Conservation (phyloP, 306 rosid species). For the Acacia acuminata region DNA sequence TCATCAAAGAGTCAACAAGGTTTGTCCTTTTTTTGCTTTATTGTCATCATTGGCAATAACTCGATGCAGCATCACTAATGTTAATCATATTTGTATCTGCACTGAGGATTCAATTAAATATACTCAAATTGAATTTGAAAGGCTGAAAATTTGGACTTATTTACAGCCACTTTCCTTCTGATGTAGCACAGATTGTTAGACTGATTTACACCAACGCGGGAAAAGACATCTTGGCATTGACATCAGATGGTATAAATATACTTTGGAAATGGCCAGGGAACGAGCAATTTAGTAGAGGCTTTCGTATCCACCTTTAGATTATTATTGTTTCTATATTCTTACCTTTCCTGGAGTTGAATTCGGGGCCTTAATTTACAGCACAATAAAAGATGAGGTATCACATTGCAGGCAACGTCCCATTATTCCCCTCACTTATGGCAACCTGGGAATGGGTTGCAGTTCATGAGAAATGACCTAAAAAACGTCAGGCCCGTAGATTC, state of each 20-base stretch:
- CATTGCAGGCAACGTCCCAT: constrained; percentile 37
- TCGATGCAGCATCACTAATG: background rate
- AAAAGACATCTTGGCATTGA: constrained; percentile 40
- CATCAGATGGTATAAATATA: constrained; percentile 34
- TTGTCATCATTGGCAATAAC: background rate
- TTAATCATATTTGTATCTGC: background rate
- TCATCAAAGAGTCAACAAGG: constrained; percentile 12
- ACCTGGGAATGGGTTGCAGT: constrained; percentile 24
- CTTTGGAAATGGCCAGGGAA: constrained; percentile 51
- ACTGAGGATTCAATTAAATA: background rate
- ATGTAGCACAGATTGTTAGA: constrained; percentile 38
- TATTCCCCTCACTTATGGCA: constrained; percentile 37
- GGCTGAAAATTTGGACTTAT: background rate
- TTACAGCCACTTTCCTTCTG: background rate
- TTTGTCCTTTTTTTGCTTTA: constrained; percentile 21
- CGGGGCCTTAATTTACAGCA: constrained; percentile 5
- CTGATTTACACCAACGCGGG: constrained; percentile 43
- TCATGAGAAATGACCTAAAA: constrained; percentile 39
- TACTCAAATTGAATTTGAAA: background rate
- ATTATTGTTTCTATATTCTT: background rate
- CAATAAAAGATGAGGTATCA: background rate
- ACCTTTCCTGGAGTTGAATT: background rate
- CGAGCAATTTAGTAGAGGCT: constrained; percentile 25
- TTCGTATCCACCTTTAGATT: background rate
- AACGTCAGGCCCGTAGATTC: background rate